These are phyloP conservation scores for Candida taoyuanica DNA, from an alignment of 805 yeast species.

Conservation along the genomic window DNA sequence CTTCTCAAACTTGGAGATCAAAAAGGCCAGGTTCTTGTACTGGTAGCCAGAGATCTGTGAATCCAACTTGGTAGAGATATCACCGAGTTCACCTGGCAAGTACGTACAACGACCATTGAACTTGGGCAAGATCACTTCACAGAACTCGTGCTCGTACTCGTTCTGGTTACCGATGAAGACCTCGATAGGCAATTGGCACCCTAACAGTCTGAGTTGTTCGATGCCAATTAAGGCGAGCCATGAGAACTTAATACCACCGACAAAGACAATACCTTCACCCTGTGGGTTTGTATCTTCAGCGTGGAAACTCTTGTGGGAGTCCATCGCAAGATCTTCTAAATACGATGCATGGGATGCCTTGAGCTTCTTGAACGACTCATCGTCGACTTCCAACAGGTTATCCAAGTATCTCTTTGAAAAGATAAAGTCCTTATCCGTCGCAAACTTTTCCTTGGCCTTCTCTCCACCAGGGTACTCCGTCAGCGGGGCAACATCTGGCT, in stretches of 20 bases:
- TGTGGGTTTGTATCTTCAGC: slow-evolving; percentile 26
- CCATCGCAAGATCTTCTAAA: slow-evolving; percentile 29
- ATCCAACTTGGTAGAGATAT: slow-evolving; percentile 39
- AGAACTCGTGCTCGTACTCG: slow-evolving; percentile 66
- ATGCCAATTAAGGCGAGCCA: slow-evolving; percentile 64
- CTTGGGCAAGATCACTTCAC: slow-evolving; percentile 54
- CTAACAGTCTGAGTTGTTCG: slow-evolving; percentile 54
- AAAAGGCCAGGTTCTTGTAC: slow-evolving; percentile 59
- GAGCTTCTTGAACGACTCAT: slow-evolving; percentile 30
- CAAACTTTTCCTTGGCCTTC: slow-evolving; percentile 41
- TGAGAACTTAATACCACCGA: slow-evolving; percentile 73
- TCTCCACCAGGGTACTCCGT: slow-evolving; percentile 36
- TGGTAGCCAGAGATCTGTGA: slow-evolving; percentile 58
- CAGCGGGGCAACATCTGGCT: slow-evolving; percentile 38
- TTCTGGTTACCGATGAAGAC: slow-evolving; percentile 57
- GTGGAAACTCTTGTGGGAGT: slow-evolving; percentile 36
- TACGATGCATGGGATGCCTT: slow-evolving; percentile 35
- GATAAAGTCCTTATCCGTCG: slow-evolving; percentile 35
- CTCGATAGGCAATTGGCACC: slow-evolving; percentile 66
- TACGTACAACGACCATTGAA: slow-evolving; percentile 61
- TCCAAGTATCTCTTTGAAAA: slow-evolving; percentile 44
- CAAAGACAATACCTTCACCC: slow-evolving; percentile 57
- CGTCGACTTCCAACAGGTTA: slow-evolving; percentile 38
- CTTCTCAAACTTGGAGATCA: slow-evolving; percentile 66
- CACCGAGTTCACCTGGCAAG: slow-evolving; percentile 51